Base-by-base conservation (phyloP, 768 basidiomycete genomes). In the Polyporus arcularius region DNA sequence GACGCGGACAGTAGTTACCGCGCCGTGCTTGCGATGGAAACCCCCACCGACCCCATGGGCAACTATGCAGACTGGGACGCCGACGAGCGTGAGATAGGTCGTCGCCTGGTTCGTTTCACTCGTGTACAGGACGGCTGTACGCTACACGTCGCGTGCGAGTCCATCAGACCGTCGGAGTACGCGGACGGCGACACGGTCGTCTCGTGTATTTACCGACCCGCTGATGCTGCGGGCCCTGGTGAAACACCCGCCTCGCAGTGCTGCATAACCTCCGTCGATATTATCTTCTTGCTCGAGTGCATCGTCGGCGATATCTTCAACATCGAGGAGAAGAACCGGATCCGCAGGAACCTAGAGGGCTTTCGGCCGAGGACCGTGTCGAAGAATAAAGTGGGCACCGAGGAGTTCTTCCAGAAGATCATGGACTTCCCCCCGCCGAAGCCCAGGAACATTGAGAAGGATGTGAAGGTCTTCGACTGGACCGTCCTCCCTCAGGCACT, bases 361-460 rank as follows among this genome's bases (percentile, higher is more conserved):
- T 89, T 97, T 70, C 82, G 88, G 53, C 96, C 96, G 1, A 89
- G 85, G 56, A 97, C 96, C 0, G 87, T 98, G 4, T 90, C 90
- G 31, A 99, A 97, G 78, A 84, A 85, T 71, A 90, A 92, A 66
- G 77, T 82, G 0, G 89, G 87, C 11, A 88, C 84, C 58, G 91
- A 92, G 67, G 79, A 83, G n/a, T 93, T 98, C 73, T 99, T 98
- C 82, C 87, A 91, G 76, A 82, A 87, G 66, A 95, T 99, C 77
- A 98, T 99, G 96, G 87, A 91, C 53, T 96, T 97, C 70, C 92
- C 95, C 0, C 85, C 86, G 47, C 96, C 96, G 8, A 95, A 93
- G 72, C 96, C 96, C 3, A 82, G 96, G 57, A 96, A 95, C 71
- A 99, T 98, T 63, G 96, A 98, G 71, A 98, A 98, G 80, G 94